Conservation (phyloP, 1,139 yeast species). For the Meyerozyma sp. region DNA sequence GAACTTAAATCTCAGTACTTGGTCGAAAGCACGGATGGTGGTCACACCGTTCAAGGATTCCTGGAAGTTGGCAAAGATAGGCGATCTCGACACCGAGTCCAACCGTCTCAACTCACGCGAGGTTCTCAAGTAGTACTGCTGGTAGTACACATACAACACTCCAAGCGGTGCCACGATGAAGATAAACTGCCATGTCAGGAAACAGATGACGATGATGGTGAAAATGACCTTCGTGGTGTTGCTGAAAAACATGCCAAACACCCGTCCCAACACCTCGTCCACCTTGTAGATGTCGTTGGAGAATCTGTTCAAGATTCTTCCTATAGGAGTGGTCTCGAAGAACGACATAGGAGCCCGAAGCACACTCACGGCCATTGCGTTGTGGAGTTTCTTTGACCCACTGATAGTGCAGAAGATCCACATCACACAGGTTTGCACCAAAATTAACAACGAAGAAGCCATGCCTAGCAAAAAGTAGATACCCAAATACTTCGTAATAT, state of each 20-base stretch:
- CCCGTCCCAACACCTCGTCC: constrained; percentile 82
- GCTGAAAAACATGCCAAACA: constrained; percentile 74
- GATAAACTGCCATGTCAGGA: constrained; percentile 84
- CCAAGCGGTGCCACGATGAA: constrained; percentile 68
- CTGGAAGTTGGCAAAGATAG: constrained; percentile 95
- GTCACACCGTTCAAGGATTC: constrained; percentile 88
- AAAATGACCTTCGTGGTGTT: constrained; percentile 72
- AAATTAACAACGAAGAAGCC: constrained; percentile 53
- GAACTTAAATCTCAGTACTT: constrained; percentile 63
- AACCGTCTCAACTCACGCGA: constrained; percentile 93
- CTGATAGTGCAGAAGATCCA: constrained; percentile 84
- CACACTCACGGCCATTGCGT: constrained; percentile 73
- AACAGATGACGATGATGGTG: constrained; percentile 76
- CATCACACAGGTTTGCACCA: constrained; percentile 64
- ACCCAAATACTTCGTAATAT: constrained; percentile 63
- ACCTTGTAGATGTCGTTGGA: constrained; percentile 91
- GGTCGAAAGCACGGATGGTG: constrained; percentile 85
- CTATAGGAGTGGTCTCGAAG: constrained; percentile 95
- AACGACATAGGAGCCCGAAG: constrained; percentile 94
- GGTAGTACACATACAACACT: constrained; percentile 73
- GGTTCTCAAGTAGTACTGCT: constrained; percentile 82
- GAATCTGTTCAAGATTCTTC: constrained; percentile 88
- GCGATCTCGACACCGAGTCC: constrained; percentile 90
- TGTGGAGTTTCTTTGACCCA: constrained; percentile 76
- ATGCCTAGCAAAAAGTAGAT: constrained; percentile 74